Conservation (phyloP, 2,329 filamentous ascomycete genomes). For the Xylaria sp. region DNA sequence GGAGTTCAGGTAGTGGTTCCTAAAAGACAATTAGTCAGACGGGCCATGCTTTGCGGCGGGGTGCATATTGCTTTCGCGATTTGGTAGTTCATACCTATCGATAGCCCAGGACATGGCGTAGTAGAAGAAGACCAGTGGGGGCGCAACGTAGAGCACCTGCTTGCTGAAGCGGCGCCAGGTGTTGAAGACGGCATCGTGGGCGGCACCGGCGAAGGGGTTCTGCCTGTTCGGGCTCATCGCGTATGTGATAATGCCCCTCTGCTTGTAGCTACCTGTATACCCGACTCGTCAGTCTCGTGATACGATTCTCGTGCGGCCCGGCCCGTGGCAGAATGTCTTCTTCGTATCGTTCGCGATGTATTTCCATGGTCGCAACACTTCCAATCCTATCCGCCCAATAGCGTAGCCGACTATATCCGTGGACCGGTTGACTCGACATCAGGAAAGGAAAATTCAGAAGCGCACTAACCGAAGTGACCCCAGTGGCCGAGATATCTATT, state of each 20-base stretch:
- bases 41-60: neutral
- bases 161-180: conserved; percentile 84
- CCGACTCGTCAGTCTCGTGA: conserved; percentile 41
- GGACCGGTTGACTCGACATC: conserved; percentile 8
- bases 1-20: conserved; percentile 49
- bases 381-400: neutral
- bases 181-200: conserved; percentile 92
- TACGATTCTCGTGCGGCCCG: conserved; percentile 3
- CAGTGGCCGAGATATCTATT: conserved; percentile 78
- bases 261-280: conserved; percentile 63
- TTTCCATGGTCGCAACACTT: neutral
- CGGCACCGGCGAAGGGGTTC: conserved; percentile 81
- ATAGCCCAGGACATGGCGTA: conserved; percentile 89
- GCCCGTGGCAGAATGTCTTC: neutral
- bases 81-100: conserved; percentile 71
- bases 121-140: conserved; percentile 82
- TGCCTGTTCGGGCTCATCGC: conserved; percentile 87
- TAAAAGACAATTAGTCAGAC: conserved; percentile 31
- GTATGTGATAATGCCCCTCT: conserved; percentile 75
- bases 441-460: conserved; percentile 6
- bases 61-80: neutral
- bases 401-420: neutral
- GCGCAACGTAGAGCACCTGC: conserved; percentile 90
- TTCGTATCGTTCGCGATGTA: neutral
- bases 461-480: conserved; percentile 76